Evolutionary conservation across 75 land plant species (phyloP).

Genomic region (Cryptomeria japonica): DNA sequence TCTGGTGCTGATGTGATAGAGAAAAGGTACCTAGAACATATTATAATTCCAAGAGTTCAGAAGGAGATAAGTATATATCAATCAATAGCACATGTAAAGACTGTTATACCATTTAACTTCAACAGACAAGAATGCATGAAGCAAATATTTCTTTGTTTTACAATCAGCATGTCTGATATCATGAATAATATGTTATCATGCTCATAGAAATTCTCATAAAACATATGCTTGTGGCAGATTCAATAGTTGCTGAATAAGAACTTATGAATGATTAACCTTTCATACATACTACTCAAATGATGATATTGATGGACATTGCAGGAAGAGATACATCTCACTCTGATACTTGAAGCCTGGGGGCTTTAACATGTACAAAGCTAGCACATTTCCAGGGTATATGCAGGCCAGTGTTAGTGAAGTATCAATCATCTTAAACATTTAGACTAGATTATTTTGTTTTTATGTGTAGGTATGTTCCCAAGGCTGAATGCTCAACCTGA

Average conservation of each 20-base stretch:
- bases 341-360: slow-evolving; percentile 38
- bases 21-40: slow-evolving; percentile 54
- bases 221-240: not conserved
- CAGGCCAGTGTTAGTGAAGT: slow-evolving; percentile 14
- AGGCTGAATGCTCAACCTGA: not conserved
- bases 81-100: not conserved
- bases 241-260: not conserved
- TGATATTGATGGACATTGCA: slow-evolving; percentile 53
- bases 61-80: not conserved
- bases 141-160: not conserved
- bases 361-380: slow-evolving; percentile 24
- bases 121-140: not conserved
- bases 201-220: not conserved
- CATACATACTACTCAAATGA: slow-evolving; percentile 54
- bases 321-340: slow-evolving; percentile 51
- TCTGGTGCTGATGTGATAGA: slow-evolving; percentile 59
- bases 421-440: not conserved
- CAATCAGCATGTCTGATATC: not conserved
- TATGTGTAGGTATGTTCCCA: too few species aligned
- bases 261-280: not conserved
- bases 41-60: not conserved
- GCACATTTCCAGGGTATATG: slow-evolving; percentile 20
- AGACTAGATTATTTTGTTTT: not conserved
- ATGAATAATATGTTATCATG: too few species aligned
- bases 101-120: not conserved